Conservation (phyloP, 2,329 filamentous ascomycete genomes). For the Achaetomium macrosporum region DNA sequence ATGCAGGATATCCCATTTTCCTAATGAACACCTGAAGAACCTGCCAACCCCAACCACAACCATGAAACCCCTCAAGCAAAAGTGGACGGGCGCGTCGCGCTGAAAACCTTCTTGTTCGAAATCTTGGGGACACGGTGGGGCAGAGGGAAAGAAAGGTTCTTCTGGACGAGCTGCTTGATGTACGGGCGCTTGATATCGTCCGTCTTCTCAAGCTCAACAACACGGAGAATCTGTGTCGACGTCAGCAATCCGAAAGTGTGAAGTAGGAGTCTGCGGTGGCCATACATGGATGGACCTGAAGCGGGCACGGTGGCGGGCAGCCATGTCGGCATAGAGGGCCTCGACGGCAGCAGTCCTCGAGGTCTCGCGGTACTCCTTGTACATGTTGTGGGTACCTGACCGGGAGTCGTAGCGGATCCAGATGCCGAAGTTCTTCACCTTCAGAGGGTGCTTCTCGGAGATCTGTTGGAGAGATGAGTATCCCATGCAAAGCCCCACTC, state of each 20-base stretch:
- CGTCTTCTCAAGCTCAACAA: slow-evolving; percentile 92
- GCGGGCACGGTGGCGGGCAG: slow-evolving; percentile 93
- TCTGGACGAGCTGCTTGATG: slow-evolving; percentile 96
- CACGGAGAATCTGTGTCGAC: slow-evolving; percentile 77
- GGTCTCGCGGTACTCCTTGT: slow-evolving; percentile 99
- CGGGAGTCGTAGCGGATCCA: slow-evolving; percentile 99
- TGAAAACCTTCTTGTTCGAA: slow-evolving; percentile 84
- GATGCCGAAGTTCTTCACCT: slow-evolving; percentile 99
- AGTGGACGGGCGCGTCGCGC: slow-evolving; percentile 87
- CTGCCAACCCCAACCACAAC: slow-evolving; percentile 46
- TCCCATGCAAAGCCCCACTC: background rate
- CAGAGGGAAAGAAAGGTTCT: slow-evolving; percentile 96
- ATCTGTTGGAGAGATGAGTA: slow-evolving; percentile 53
- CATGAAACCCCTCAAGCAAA: slow-evolving; percentile 77
- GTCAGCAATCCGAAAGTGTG: slow-evolving; percentile 27
- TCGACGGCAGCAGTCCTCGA: slow-evolving; percentile 92
- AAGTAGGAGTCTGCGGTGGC: slow-evolving; percentile 24
- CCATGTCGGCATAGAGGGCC: slow-evolving; percentile 99
- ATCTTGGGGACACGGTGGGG: slow-evolving; percentile 89
- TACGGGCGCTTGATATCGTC: slow-evolving; percentile 96
- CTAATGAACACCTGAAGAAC: slow-evolving; percentile 57
- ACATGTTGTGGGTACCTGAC: slow-evolving; percentile 99
- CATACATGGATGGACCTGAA: slow-evolving; percentile 98
- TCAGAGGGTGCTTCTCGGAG: slow-evolving; percentile 96
- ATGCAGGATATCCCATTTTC: slow-evolving; percentile 56